Conservation (phyloP, 208 protist genomes). For the Trichomonas vaginalis region DNA sequence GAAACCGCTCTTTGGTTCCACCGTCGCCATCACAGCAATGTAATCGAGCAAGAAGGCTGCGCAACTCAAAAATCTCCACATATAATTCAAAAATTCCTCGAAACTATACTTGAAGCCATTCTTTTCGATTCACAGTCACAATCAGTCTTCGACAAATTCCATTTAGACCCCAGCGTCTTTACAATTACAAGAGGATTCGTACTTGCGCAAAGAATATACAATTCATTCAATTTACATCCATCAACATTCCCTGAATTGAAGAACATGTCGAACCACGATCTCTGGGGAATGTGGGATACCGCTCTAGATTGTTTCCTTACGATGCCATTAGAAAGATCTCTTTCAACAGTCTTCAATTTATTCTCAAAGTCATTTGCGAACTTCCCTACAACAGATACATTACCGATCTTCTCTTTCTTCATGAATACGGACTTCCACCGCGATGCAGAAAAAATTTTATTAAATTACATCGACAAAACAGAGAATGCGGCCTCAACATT, state of each 20-base stretch:
- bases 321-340: background rate
- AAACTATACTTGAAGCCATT: background rate
- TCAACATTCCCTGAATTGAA: background rate
- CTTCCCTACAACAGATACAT: background rate
- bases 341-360: background rate
- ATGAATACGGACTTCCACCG: background rate
- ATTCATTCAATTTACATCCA: slow-evolving; percentile 2
- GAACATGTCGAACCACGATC: background rate
- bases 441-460: background rate
- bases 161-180: background rate
- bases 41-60: background rate
- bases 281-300: background rate
- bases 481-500: background rate
- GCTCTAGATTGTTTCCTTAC: background rate
- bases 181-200: background rate
- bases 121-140: background rate
- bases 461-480: background rate
- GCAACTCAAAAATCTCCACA: background rate
- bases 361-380: background rate
- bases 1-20: background rate
- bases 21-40: background rate
- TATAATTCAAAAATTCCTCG: background rate
- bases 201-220: background rate
- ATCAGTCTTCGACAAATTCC: background rate
- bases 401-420: background rate